These are phyloP conservation scores for Diplocarpon rosae DNA, from an alignment of 2,329 filamentous ascomycete species.

Conservation along the genomic window DNA sequence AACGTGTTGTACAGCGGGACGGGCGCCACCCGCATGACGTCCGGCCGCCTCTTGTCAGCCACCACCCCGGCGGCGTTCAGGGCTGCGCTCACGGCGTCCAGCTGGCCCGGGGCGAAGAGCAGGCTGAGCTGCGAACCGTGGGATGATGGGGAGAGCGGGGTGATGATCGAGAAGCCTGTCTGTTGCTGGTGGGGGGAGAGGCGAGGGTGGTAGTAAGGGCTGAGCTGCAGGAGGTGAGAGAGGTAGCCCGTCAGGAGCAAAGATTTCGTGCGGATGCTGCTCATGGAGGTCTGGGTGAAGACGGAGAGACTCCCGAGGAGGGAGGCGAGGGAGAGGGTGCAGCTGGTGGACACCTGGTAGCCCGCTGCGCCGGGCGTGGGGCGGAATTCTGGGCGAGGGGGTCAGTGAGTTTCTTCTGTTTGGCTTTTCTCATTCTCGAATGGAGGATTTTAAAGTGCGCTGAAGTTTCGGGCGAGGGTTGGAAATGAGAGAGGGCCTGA, in stretches of 20 bases:
- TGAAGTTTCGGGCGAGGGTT: constrained; percentile 22
- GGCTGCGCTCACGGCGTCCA: constrained; percentile 55
- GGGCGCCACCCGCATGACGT: constrained; percentile 75
- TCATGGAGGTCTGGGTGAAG: constrained; percentile 62
- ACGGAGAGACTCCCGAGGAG: constrained; percentile 62
- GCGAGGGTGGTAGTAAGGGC: constrained; percentile 20
- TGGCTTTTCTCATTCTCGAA: too few relatives aligned
- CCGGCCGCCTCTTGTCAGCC: constrained; percentile 73
- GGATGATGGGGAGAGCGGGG: constrained; percentile 19
- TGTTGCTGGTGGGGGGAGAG: too few relatives aligned
- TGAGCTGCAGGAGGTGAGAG: constrained; percentile 49
- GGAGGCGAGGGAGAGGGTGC: constrained; percentile 65
- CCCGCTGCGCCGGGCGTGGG: constrained; percentile 70
- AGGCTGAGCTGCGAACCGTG: constrained; percentile 56
- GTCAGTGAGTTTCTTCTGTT: constrained; percentile 15
- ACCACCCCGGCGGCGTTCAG: constrained; percentile 62
- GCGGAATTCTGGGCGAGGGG: constrained; percentile 42
- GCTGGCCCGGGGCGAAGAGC: constrained; percentile 51
- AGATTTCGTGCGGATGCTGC: constrained; percentile 57
- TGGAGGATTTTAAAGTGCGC: background rate
- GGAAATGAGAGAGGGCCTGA: background rate
- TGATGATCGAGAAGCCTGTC: constrained; percentile 34
- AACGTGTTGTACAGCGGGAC: constrained; percentile 78
- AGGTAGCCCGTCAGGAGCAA: constrained; percentile 66
- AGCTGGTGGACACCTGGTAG: constrained; percentile 79